Conservation (phyloP, 83 land plant genomes). For the Picea mariana region DNA sequence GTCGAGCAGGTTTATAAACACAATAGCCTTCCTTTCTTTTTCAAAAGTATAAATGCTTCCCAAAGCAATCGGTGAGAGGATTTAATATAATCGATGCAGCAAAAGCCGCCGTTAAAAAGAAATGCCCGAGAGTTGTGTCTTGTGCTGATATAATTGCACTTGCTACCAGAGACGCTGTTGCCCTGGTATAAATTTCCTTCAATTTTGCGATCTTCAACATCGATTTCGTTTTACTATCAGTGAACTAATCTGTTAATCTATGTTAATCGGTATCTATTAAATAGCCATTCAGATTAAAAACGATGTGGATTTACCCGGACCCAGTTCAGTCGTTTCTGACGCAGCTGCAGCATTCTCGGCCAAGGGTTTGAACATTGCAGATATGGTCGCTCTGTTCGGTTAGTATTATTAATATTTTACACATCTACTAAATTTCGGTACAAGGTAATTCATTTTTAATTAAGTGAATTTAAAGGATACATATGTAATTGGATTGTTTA, state of each 20-base stretch:
- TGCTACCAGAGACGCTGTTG: constrained; percentile 38
- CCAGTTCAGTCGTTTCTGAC: constrained; percentile 22
- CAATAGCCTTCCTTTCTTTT: no score
- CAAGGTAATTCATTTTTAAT: no score
- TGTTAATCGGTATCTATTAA: no score
- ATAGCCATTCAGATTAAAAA: no score
- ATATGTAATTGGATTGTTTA: not conserved
- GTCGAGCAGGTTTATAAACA: no score
- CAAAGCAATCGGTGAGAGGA: constrained; percentile 42
- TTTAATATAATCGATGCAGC: constrained; percentile 35
- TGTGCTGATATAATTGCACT: constrained; percentile 49
- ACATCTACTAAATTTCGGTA: no score
- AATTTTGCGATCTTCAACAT: constrained; percentile 5
- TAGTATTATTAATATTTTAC: not conserved
- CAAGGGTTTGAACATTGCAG: no score
- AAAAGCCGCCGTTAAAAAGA: constrained; percentile 36
- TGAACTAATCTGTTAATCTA: no score
- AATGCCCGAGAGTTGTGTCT: constrained; percentile 39
- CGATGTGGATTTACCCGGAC: constrained; percentile 38
- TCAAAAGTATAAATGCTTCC: not conserved
- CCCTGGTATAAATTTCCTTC: constrained; percentile 33
- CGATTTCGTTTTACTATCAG: no score
- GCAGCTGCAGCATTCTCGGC: constrained; percentile 9
- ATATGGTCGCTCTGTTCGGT: constrained; percentile 34
- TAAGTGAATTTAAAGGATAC: not conserved